phyloP scores from a whole-genome alignment of 768 basidiomycete species.

The Suillus americanus region DNA sequence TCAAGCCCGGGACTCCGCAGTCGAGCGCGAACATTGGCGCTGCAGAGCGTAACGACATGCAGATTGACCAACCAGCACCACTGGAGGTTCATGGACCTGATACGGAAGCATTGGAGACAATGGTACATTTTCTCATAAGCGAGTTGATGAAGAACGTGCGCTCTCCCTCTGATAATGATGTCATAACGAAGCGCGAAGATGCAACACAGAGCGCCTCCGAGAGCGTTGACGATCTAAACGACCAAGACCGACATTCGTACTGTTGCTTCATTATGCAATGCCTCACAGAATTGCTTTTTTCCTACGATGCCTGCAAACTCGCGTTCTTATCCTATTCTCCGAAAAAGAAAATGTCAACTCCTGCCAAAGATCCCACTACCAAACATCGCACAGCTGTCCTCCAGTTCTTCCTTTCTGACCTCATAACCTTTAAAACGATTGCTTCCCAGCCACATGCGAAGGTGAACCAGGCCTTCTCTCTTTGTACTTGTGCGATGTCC shows the following conservation, averaged over 20 bases:
- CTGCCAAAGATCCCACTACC: constrained; percentile 59
- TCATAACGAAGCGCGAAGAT: constrained; percentile 14
- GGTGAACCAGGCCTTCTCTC: constrained; percentile 53
- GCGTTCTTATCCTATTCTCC: constrained; percentile 80
- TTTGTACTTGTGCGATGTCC: constrained; percentile 88
- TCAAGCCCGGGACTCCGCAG: constrained; percentile 42
- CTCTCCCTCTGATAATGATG: constrained; percentile 35
- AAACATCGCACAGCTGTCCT: constrained; percentile 68
- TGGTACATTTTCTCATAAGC: constrained; percentile 67
- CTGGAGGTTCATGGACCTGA: constrained; percentile 24
- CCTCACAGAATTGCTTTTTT: constrained; percentile 88
- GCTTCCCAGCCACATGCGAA: constrained; percentile 57
- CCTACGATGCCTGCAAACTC: constrained; percentile 88
- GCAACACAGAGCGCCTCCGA: constrained; percentile 12
- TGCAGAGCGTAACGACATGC: constrained; percentile 50
- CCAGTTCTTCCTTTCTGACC: constrained; percentile 79
- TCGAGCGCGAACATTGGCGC: constrained; percentile 9
- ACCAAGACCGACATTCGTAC: constrained; percentile 45
- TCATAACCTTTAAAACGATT: constrained; percentile 77
- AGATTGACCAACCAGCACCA: constrained; percentile 43
- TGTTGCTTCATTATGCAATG: constrained; percentile 88
- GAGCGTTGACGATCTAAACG: constrained; percentile 16
- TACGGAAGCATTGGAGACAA: constrained; percentile 53
- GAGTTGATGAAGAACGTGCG: constrained; percentile 70
- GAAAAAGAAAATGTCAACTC: constrained; percentile 57